Percentiles rank a stretch among this genome's conserved stretches.
Conservation (phyloP, 179 eudicot genomes). For the Vitellaria paradoxa region DNA sequence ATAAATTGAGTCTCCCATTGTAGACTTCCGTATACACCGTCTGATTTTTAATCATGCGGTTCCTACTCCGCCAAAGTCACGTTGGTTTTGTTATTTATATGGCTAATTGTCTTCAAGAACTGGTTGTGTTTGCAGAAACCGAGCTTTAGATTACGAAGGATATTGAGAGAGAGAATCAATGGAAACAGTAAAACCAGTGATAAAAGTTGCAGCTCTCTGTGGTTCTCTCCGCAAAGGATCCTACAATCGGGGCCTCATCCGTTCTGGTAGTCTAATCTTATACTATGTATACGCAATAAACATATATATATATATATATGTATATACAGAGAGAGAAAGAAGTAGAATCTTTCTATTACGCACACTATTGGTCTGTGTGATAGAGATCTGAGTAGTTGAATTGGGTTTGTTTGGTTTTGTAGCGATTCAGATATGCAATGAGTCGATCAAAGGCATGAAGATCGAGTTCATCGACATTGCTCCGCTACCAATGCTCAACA, state of each 20-base stretch:
- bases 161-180: conserved; percentile 9
- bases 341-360: too few species aligned
- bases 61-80: too few species aligned
- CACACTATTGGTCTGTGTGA: too few species aligned
- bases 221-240: conserved; percentile 49
- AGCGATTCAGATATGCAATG: conserved; percentile 57
- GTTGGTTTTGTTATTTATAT: too few species aligned
- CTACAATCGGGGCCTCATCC: conserved; percentile 40
- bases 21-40: too few species aligned
- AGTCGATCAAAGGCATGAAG: conserved; percentile 49
- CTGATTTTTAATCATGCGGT: too few species aligned
- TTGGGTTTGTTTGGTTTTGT: not conserved
- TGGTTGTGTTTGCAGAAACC: too few species aligned
- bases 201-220: conserved; percentile 46
- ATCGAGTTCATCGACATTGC: conserved; percentile 70
- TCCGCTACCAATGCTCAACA: conserved; percentile 67
- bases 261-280: conserved; percentile 22
- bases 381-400: too few species aligned
- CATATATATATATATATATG: not conserved
- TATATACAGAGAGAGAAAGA: not conserved
- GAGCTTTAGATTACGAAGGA: too few species aligned
- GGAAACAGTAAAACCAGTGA: conserved; percentile 23
- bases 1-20: too few species aligned
- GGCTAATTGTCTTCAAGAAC: too few species aligned
- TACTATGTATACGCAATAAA: not conserved